Percentiles rank a stretch among this genome's conserved stretches.
Evolutionary conservation across 768 basidiomycete genomes (phyloP).

Genomic region (Russula earlei): DNA sequence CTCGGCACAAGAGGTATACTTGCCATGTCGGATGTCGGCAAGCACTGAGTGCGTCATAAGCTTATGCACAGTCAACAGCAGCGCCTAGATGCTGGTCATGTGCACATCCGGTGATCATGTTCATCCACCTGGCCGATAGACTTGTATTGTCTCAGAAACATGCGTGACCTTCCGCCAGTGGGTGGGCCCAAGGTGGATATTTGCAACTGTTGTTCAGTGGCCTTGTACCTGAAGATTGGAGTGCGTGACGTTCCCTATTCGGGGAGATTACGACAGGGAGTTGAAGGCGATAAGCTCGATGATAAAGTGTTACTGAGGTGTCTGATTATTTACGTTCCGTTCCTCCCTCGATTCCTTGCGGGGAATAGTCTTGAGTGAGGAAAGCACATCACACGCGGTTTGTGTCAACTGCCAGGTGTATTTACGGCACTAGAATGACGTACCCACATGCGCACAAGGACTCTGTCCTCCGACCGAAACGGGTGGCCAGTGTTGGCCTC

Average conservation of each 20-base stretch:
- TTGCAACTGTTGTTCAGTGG: not conserved
- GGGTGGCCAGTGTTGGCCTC: not conserved
- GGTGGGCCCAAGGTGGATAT: not conserved
- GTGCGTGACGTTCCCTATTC: not conserved
- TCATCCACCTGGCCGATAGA: not conserved
- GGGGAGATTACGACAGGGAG: not conserved
- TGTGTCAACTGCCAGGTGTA: not conserved
- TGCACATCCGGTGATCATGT: not conserved
- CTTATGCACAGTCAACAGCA: not conserved
- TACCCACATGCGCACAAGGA: not conserved
- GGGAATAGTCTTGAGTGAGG: not conserved
- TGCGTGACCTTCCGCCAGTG: not conserved
- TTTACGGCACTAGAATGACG: conserved; percentile 10
- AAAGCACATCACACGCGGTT: not conserved
- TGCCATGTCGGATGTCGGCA: too few relatives aligned
- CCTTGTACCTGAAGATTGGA: conserved; percentile 3
- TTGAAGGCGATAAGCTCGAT: not conserved
- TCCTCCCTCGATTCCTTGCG: not conserved
- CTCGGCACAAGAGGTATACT: not conserved
- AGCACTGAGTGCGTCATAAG: not conserved
- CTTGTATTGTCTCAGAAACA: not conserved
- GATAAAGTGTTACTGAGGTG: not conserved
- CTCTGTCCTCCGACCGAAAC: not conserved
- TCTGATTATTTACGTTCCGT: not conserved
- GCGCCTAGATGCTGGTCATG: not conserved